phyloP scores from a whole-genome alignment of 768 basidiomycete species.

The Melanogaster broomeanus region DNA sequence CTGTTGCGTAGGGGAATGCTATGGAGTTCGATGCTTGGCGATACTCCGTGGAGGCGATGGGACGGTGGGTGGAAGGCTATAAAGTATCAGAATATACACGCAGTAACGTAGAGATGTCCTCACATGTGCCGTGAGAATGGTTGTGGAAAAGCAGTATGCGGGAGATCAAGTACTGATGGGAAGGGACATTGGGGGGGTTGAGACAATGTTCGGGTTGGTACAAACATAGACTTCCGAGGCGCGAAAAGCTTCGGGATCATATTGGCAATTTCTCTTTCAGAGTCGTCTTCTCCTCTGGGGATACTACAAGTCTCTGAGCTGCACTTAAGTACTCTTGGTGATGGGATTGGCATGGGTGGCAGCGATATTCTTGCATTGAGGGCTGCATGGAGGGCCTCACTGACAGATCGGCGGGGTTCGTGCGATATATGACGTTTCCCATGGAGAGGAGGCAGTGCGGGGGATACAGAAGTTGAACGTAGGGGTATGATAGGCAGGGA shows the following conservation, averaged over 20 bases:
- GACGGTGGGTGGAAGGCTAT: slow-evolving; percentile 18
- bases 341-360: slow-evolving; percentile 16
- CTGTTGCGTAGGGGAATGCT: slow-evolving; percentile 4
- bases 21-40: slow-evolving; percentile 12
- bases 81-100: not conserved
- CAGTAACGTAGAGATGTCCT: not conserved
- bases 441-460: slow-evolving; percentile 19
- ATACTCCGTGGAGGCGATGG: slow-evolving; percentile 16
- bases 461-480: slow-evolving; percentile 16
- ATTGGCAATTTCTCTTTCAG: not conserved
- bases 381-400: slow-evolving; percentile 24
- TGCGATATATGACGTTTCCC: slow-evolving; percentile 6
- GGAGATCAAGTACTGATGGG: slow-evolving; percentile 13
- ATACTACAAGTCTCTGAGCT: slow-evolving; percentile 6
- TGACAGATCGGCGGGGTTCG: slow-evolving; percentile 17
- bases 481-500: slow-evolving; percentile 34
- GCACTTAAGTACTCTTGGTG: slow-evolving; percentile 23
- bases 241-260: not conserved
- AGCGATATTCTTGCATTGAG: slow-evolving; percentile 18
- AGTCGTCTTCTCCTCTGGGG: not conserved
- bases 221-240: not conserved
- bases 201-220: slow-evolving; percentile 1
- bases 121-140: slow-evolving; percentile 17
- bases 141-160: slow-evolving; percentile 8
- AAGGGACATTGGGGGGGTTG: slow-evolving; percentile 3